A percentile compares a stretch with the other conserved stretches of the same genome.
These are phyloP conservation scores for Backusella circina DNA, from an alignment of 192 early-diverging fungal species.

Conservation along the genomic window DNA sequence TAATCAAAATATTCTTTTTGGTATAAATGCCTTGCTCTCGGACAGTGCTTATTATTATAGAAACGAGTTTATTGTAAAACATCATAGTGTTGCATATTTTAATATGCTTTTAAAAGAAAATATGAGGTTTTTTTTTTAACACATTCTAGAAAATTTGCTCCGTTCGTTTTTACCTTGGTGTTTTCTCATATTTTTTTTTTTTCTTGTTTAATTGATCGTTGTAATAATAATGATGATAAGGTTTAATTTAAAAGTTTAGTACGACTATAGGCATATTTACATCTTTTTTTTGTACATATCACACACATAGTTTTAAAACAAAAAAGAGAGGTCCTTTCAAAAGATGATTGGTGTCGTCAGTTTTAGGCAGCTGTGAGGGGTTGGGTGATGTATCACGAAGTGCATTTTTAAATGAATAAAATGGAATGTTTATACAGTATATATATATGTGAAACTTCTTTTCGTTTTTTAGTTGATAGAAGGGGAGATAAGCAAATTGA, in stretches of 20 bases:
- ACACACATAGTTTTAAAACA: neutral
- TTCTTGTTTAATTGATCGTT: neutral
- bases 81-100: neutral
- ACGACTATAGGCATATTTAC: neutral
- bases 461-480: too few relatives aligned
- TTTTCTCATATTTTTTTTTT: neutral
- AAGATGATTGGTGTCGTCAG: constrained; percentile 3
- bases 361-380: neutral
- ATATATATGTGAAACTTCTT: neutral
- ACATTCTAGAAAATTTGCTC: neutral
- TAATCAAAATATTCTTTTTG: neutral
- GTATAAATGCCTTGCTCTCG: constrained; percentile 3
- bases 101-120: neutral
- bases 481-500: neutral
- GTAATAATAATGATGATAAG: neutral
- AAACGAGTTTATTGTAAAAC: neutral
- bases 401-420: neutral
- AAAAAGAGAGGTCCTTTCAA: neutral
- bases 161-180: neutral
- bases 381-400: neutral
- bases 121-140: neutral
- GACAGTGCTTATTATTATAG: constrained; percentile 1
- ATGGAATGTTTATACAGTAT: neutral
- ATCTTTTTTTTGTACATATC: neutral
- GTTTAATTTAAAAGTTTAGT: neutral